Evolutionary conservation across 805 yeast genomes (phyloP).

Genomic region (Jamesozyma piceae): DNA sequence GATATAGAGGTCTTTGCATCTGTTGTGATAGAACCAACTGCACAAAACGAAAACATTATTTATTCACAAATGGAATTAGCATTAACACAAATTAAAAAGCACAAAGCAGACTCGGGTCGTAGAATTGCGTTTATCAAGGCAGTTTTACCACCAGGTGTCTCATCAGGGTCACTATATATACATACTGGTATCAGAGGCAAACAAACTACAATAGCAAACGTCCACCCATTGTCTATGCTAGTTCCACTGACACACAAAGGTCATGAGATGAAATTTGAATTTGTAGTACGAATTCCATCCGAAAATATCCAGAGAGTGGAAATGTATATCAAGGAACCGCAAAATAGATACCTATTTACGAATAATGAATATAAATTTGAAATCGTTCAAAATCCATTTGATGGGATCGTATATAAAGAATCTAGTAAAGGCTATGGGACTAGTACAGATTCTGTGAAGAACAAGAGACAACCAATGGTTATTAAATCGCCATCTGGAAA

Average conservation of each 20-base stretch:
- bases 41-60: slow-evolving; percentile 6
- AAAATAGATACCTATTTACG: slow-evolving; percentile 48
- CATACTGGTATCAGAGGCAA: slow-evolving; percentile 60
- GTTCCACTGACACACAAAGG: slow-evolving; percentile 73
- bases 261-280: slow-evolving; percentile 45
- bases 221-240: slow-evolving; percentile 62
- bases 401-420: slow-evolving; percentile 33
- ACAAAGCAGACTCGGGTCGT: slow-evolving; percentile 35
- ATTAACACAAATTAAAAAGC: slow-evolving; percentile 73
- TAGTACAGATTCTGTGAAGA: slow-evolving; percentile 14
- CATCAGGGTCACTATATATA: slow-evolving; percentile 64
- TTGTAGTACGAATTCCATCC: slow-evolving; percentile 65
- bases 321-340: slow-evolving; percentile 78
- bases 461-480: slow-evolving; percentile 46
- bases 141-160: slow-evolving; percentile 56
- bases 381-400: slow-evolving; percentile 53
- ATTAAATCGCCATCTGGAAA: slow-evolving; percentile 82
- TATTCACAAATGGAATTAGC: slow-evolving; percentile 38
- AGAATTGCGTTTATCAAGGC: slow-evolving; percentile 76
- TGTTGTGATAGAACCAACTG: slow-evolving; percentile 40
- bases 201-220: slow-evolving; percentile 46
- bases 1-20: slow-evolving; percentile 60
- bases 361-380: slow-evolving; percentile 58
- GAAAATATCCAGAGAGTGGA: slow-evolving; percentile 63
- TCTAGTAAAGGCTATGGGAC: background rate